These are phyloP conservation scores for Ogataea polymorpha DNA, from an alignment of 805 yeast genomes.

Conservation along the genomic window DNA sequence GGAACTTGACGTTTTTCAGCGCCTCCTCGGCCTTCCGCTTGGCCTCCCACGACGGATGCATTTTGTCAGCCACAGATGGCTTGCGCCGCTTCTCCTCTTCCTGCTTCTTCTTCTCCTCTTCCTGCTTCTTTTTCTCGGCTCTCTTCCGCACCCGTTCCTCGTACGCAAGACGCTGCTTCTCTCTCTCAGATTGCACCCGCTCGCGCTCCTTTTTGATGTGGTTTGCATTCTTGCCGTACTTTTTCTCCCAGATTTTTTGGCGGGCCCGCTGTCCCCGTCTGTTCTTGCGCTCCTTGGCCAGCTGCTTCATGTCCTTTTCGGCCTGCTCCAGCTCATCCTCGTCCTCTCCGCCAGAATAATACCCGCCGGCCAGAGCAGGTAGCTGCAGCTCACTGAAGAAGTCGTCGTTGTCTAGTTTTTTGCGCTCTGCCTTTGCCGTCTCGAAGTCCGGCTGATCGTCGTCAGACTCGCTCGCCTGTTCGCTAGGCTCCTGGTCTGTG, in stretches of 20 bases:
- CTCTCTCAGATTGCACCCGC: constrained; percentile 51
- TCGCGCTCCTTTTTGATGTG: constrained; percentile 72
- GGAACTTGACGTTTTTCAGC: constrained; percentile 59
- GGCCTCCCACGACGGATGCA: constrained; percentile 99
- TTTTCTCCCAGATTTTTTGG: constrained; percentile 93
- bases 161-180: constrained; percentile 57
- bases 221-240: constrained; percentile 79
- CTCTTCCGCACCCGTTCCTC: constrained; percentile 73
- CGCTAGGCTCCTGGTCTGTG: constrained; percentile 64
- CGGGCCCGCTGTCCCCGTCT: constrained; percentile 97
- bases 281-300: constrained; percentile 65
- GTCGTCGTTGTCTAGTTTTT: constrained; percentile 35
- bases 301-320: constrained; percentile 46
- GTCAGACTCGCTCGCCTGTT: constrained; percentile 35
- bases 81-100: constrained; percentile 16
- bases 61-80: constrained; percentile 30
- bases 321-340: constrained; percentile 46
- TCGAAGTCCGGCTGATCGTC: constrained; percentile 39
- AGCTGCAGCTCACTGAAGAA: constrained; percentile 41
- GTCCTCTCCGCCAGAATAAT: constrained; percentile 74
- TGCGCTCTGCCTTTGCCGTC: constrained; percentile 46
- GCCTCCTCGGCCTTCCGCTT: constrained; percentile 71
- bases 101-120: constrained; percentile 13
- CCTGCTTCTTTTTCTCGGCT: constrained; percentile 40
- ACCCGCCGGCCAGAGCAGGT: constrained; percentile 77